Percentiles rank a stretch among this genome's conserved stretches.
These are phyloP conservation scores for Cadophora sp. DNA, from an alignment of 2,329 filamentous ascomycete genomes.

Conservation along the genomic window DNA sequence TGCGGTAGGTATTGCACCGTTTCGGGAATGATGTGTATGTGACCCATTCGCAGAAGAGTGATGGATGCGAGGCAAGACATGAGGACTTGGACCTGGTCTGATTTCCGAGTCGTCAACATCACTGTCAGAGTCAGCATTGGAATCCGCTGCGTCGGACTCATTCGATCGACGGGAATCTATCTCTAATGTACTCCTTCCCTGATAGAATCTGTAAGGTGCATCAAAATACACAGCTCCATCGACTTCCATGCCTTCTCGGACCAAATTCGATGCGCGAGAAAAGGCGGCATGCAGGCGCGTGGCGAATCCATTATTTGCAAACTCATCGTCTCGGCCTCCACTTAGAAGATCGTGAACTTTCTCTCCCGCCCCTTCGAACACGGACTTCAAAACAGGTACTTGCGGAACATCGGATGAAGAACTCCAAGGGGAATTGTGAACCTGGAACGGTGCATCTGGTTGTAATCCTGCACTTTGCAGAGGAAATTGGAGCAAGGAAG, in stretches of 20 bases:
- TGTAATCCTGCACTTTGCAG: conserved; percentile 29
- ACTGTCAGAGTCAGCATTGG: not conserved
- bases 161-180: conserved; percentile 28
- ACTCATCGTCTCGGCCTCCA: conserved; percentile 27
- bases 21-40: not conserved
- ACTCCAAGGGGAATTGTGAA: conserved; percentile 36
- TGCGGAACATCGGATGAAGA: conserved; percentile 29
- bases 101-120: conserved; percentile 14
- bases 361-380: conserved; percentile 28
- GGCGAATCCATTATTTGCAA: conserved; percentile 32
- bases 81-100: conserved; percentile 30
- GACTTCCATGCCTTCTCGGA: conserved; percentile 39
- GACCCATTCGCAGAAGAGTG: not conserved
- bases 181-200: conserved; percentile 36
- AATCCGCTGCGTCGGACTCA: conserved; percentile 17
- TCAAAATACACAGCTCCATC: conserved; percentile 42
- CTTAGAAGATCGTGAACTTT: conserved; percentile 3
- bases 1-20: not conserved
- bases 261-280: conserved; percentile 41
- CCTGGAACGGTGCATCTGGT: conserved; percentile 27
- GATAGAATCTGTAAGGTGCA: conserved; percentile 37
- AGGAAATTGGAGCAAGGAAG: conserved; percentile 26
- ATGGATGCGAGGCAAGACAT: conserved; percentile 10
- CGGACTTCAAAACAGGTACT: conserved; percentile 27
- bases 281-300: conserved; percentile 36